Conservation (phyloP, 495 filamentous ascomycete species). For the Bathelium albidoporum region DNA sequence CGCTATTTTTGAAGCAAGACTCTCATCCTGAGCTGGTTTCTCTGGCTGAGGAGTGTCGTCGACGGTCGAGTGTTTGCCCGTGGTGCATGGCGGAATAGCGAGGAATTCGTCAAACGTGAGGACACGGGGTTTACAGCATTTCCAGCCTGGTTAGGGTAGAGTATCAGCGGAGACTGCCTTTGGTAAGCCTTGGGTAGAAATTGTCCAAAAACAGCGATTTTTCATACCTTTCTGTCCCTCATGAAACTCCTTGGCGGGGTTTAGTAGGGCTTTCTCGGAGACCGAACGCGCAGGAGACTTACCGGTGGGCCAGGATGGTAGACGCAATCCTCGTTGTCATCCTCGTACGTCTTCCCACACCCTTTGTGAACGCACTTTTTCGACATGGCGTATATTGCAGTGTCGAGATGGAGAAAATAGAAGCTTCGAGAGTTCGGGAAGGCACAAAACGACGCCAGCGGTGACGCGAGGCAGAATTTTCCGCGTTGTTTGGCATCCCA, state of each 20-base stretch:
- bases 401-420: not conserved
- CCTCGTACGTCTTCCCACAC: conserved; percentile 79
- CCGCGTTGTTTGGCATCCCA: not conserved
- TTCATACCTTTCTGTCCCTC: conserved; percentile 94
- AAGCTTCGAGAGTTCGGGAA: not conserved
- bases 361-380: conserved; percentile 94
- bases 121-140: conserved; percentile 97
- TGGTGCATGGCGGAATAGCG: conserved; percentile 83
- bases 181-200: not conserved
- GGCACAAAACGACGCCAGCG: not conserved
- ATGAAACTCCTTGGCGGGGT: conserved; percentile 50
- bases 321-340: conserved; percentile 72
- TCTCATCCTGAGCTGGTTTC: conserved; percentile 35
- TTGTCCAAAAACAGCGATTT: conserved; percentile 11
- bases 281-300: not conserved
- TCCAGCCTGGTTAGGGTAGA: conserved; percentile 61
- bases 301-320: conserved; percentile 85
- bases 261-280: not conserved
- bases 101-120: conserved; percentile 99
- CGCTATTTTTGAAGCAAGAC: conserved; percentile 23
- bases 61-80: conserved; percentile 82
- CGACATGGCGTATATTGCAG: conserved; percentile 43
- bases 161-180: conserved; percentile 10
- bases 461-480: not conserved
- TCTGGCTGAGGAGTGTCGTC: conserved; percentile 56